These are phyloP conservation scores for Blastocystis sp. DNA, from an alignment of 352 stramenopile genomes.

Conservation along the genomic window DNA sequence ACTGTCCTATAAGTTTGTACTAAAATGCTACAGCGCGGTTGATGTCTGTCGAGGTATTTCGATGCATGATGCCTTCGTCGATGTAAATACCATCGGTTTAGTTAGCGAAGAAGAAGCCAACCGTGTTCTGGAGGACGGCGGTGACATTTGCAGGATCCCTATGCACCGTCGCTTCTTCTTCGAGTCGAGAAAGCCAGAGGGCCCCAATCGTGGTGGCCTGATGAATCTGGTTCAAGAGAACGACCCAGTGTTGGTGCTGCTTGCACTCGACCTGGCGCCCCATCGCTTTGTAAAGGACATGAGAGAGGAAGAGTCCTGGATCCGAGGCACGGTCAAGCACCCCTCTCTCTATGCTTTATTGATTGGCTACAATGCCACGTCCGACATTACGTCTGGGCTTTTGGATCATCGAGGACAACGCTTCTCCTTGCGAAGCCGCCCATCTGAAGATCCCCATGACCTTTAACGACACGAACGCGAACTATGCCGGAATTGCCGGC, in stretches of 20 bases:
- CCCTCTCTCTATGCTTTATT: slow-evolving; percentile 18
- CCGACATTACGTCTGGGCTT: not conserved
- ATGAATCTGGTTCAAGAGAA: slow-evolving; percentile 18
- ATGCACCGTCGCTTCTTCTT: not conserved
- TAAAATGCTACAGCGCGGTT: not conserved
- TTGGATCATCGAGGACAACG: slow-evolving; percentile 5
- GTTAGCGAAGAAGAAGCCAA: not conserved
- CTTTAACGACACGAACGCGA: slow-evolving; percentile 48
- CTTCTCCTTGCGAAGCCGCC: slow-evolving; percentile 3
- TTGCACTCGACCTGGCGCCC: slow-evolving; percentile 5
- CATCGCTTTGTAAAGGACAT: not conserved
- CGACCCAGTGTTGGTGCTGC: not conserved
- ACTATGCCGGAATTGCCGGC: slow-evolving; percentile 63
- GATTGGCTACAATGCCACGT: not conserved
- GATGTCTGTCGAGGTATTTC: not conserved
- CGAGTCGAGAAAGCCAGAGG: not conserved
- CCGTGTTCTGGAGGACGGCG: not conserved
- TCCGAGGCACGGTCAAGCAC: not conserved
- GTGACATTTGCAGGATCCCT: not conserved
- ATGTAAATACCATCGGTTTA: not conserved
- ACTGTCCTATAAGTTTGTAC: not conserved
- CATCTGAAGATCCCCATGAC: not conserved
- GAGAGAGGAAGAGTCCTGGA: not conserved
- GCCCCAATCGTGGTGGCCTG: slow-evolving; percentile 25
- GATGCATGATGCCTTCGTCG: not conserved